phyloP scores from a whole-genome alignment of 306 rosid species.

The Vigna unguiculata region DNA sequence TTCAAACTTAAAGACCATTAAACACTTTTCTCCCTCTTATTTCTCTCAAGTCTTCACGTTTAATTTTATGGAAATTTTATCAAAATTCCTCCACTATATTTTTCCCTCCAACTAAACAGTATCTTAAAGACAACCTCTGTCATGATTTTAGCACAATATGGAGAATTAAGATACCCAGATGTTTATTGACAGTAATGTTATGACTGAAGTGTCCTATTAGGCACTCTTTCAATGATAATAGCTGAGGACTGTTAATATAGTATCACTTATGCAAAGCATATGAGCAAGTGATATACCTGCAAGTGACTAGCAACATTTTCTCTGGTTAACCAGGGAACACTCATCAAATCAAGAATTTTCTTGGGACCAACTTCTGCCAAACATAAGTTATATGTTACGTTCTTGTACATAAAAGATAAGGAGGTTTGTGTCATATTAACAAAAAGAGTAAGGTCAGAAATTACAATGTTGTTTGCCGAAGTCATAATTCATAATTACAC shows the following conservation, averaged over 20 bases:
- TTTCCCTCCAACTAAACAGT: not conserved
- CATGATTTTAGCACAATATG: not conserved
- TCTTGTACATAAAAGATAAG: constrained; percentile 9
- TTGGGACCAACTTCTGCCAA: constrained; percentile 95
- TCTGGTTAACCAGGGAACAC: constrained; percentile 78
- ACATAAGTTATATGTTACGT: constrained; percentile 56
- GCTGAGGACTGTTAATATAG: not conserved
- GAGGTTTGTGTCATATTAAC: constrained; percentile 41
- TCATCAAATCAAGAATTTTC: constrained; percentile 90
- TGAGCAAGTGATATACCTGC: constrained; percentile 63
- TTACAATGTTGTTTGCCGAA: not conserved
- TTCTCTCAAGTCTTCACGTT: not conserved
- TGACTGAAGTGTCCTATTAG: constrained; percentile 7
- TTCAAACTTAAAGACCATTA: not conserved
- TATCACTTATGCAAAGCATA: constrained; percentile 36
- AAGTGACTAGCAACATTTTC: constrained; percentile 94
- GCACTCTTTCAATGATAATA: not conserved
- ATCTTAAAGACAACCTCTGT: constrained; percentile 1
- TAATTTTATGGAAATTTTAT: not conserved
- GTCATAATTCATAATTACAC: constrained; percentile 21
- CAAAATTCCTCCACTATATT: not conserved
- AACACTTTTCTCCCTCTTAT: not conserved
- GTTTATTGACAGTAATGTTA: not conserved
- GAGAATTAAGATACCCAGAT: constrained; percentile 13
- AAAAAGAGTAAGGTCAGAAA: constrained; percentile 12